Evolutionary conservation across 495 filamentous ascomycete genomes (phyloP), one percentile per base, ranked within the genome.

Genomic region (Podospora fimiseda): DNA sequence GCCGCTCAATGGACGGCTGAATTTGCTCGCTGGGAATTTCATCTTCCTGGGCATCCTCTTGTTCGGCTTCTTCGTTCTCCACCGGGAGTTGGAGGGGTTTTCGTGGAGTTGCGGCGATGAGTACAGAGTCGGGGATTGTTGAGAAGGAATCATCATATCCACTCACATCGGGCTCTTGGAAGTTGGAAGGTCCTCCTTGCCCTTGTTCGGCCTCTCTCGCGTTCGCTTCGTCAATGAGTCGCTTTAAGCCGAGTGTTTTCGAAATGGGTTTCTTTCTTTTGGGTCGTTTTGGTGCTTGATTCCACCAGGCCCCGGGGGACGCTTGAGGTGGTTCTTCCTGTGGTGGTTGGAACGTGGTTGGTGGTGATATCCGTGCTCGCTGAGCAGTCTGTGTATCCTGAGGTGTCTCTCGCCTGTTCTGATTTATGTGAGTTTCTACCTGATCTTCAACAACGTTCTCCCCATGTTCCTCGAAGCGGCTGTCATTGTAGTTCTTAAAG

Each of bases 131-230:
- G 24, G 76, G 72, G 22, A 80, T 74, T 30, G 73, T 68, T 1
- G 77, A 79, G 53, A 79, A 79, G 2, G 75, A 78, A 47, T 78
- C 75, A 1, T 77, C 71, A 40, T 78, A 76, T n/a, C 42, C 52
- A 51, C 55, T 63, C 19, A 56, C 38, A 14, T 70, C 57, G n/a
- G 53, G 58, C 1, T 38, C 24, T 14, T 51, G 47, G 7, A 15
- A 19, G 13, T 53, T 20, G 1, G 56, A 11, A 53, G 61, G 41
- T 52, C 63, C 14, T 56, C 22, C 27, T 51, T 58, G 41, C 51
- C 63, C 14, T 56, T 24, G 33, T 51, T 58, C 14, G 52, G 50
- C 9, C 4, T 37, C 48, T 1, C 23, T 43, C 2, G 48, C 20
- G 3, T 48, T 43, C 2, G 60, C 42, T 48, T 57, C 49, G 23